A percentile compares a stretch with the other conserved stretches of the same genome.
Evolutionary conservation across 1,284 basidiomycete species (phyloP).

Genomic region (Porogramme epimiltina): DNA sequence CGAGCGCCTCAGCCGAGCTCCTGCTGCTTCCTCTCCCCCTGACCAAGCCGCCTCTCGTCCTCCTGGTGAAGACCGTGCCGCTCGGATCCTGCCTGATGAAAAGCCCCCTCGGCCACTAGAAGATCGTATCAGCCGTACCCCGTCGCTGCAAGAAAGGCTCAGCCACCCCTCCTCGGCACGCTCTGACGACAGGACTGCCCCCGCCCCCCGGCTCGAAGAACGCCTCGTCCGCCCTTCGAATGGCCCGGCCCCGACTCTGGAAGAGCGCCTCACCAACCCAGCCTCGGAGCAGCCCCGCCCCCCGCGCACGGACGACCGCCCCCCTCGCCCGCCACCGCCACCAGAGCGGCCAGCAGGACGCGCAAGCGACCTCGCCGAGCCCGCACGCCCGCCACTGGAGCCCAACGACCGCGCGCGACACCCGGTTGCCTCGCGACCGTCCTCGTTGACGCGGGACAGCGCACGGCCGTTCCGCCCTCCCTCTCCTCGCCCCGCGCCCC

Average conservation of each 20-base stretch:
- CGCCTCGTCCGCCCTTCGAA: constrained; percentile 21
- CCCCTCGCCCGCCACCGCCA: constrained; percentile 17
- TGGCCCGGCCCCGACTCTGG: constrained; percentile 15
- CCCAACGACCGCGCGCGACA: constrained; percentile 11
- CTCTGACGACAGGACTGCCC: constrained; percentile 18
- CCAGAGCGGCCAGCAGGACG: constrained; percentile 17
- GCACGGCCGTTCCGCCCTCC: constrained; percentile 26
- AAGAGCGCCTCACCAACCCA: constrained; percentile 27
- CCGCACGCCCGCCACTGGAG: constrained; percentile 17
- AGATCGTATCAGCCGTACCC: constrained; percentile 29
- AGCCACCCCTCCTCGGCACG: constrained; percentile 15
- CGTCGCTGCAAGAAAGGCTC: constrained; percentile 32
- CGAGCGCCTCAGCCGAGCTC: constrained; percentile 20
- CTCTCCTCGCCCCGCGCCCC: constrained; percentile 13
- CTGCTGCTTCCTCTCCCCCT: constrained; percentile 8
- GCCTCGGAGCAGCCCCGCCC: constrained; percentile 20
- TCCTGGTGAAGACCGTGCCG: constrained; percentile 22
- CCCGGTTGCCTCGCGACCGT: constrained; percentile 22
- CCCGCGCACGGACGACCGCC: constrained; percentile 18
- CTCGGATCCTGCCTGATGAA: constrained; percentile 21
- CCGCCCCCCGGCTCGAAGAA: constrained; percentile 21
- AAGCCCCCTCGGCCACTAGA: constrained; percentile 26
- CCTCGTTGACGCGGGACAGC: constrained; percentile 19
- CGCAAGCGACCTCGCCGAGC: constrained; percentile 21
- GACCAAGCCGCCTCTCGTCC: constrained; percentile 17